phyloP scores from a whole-genome alignment of 352 stramenopile species.

The Phytophthora melonis region DNA sequence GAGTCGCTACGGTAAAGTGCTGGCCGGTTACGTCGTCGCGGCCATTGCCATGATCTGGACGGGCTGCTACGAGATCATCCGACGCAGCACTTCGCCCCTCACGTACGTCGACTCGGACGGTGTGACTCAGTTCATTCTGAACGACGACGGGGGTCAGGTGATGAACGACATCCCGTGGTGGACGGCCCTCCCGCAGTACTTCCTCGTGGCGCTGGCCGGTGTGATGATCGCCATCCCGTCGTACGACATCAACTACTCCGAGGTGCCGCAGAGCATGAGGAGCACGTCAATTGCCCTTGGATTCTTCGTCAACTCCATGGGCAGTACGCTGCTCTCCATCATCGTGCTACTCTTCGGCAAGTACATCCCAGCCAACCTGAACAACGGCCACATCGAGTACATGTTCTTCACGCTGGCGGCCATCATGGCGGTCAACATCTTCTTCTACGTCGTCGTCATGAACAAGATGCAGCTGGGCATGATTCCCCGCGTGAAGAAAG shows the following conservation, averaged over 20 bases:
- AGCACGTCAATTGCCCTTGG: conserved; percentile 2
- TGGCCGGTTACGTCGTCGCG: neutral
- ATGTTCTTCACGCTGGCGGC: conserved; percentile 9
- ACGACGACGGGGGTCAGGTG: neutral
- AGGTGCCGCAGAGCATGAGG: conserved; percentile 6
- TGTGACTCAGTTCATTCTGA: conserved; percentile 1
- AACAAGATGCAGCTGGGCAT: conserved; percentile 7
- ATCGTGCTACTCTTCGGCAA: conserved; percentile 7
- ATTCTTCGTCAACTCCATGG: conserved; percentile 8
- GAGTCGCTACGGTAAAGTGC: conserved; percentile 4
- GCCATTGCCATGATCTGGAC: conserved; percentile 7
- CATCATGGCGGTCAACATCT: conserved; percentile 6
- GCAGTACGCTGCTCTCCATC: conserved; percentile 1
- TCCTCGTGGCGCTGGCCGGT: conserved; percentile 1
- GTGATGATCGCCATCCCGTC: conserved; percentile 11
- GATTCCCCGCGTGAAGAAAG: conserved; percentile 3
- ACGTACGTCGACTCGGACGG: neutral
- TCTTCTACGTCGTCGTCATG: conserved; percentile 8
- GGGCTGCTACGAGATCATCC: conserved; percentile 9
- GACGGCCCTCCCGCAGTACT: conserved; percentile 5
- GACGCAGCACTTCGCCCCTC: conserved; percentile 4
- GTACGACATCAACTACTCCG: conserved; percentile 10
- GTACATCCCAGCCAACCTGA: conserved; percentile 8
- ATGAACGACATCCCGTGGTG: conserved; percentile 8
- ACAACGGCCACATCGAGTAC: conserved; percentile 9